Evolutionary conservation across 805 yeast species (phyloP), one percentile per base, ranked within the genome.

Genomic region (Candida morakotiae): DNA sequence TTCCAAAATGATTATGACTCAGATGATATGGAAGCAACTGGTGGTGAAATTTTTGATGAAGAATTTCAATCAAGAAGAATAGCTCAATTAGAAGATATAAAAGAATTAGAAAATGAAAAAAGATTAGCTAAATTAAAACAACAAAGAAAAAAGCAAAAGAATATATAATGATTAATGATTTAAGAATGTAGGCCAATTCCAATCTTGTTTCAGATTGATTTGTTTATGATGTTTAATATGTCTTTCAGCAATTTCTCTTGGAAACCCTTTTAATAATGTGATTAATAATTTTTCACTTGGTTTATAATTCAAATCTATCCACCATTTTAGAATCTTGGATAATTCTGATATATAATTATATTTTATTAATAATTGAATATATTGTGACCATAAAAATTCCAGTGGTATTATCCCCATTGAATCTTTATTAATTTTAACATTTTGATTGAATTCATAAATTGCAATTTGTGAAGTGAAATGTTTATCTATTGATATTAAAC

Each of bases 11-110:
- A 74, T 38, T 75, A 70, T 38, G 56, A 57, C 37, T 63, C 63
- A 6, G 80, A 73, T 40, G 87, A 86, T 51, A 91, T 93, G 97
- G 98, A 91, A 55, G 96, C 96, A 2, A 83, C 93, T 1, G 97
- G 96, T 19, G 81, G 81, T 19, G 97, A 91, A 45, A 78, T 93
- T 17, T 63, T 87, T 28, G 85, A 77, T 39, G 98, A 91, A 52
- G 98, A 91, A 59, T 75, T 67, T 43, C 52, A 74, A 23, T 82
- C 96, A 9, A 67, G 79, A 25, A 71, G 71, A 34, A 73, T 71
- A 38, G 98, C 95, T 0, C 72, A 75, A 47, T 44, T 71, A 27
- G 98, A 93, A 54, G 98, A 91, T 52, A 64, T 69, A 34, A 64
- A 72, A 36, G 97, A 89, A 55, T 77, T 76, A 51, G 75, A 67